Evolutionary conservation across 768 basidiomycete genomes (phyloP).

Genomic region (Panellus pusillus): DNA sequence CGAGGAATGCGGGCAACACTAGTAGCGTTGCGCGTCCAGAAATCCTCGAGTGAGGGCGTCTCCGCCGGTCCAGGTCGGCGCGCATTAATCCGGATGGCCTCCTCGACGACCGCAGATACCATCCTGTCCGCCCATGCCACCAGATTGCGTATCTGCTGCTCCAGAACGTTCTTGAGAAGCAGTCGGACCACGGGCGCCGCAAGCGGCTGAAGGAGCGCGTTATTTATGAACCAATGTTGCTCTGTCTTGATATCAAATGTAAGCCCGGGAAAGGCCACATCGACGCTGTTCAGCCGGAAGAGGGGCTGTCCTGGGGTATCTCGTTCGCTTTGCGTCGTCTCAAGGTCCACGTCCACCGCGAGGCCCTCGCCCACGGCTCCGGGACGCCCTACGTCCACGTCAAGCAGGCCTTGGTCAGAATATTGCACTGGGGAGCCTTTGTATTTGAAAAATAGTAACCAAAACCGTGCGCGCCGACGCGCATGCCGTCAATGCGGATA

Average conservation of each 20-base stretch:
- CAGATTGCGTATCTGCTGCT: constrained; percentile 27
- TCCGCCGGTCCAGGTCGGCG: constrained; percentile 10
- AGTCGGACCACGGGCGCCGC: constrained; percentile 32
- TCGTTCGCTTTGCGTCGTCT: constrained; percentile 24
- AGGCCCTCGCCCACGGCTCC: constrained; percentile 26
- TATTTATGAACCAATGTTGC: constrained; percentile 43
- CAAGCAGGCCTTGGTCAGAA: constrained; percentile 39
- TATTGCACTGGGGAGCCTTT: constrained; percentile 29
- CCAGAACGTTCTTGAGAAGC: constrained; percentile 27
- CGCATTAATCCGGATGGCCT: constrained; percentile 20
- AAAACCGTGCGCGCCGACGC: constrained; percentile 32
- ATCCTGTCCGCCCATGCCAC: constrained; percentile 30
- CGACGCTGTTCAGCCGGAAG: constrained; percentile 34
- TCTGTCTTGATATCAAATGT: constrained; percentile 33
- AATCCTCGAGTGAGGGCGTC: constrained; percentile 25
- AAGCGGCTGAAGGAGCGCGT: constrained; percentile 35
- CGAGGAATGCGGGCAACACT: constrained; percentile 23
- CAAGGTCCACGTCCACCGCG: constrained; percentile 32
- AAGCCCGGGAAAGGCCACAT: constrained; percentile 29
- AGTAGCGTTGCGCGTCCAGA: constrained; percentile 29
- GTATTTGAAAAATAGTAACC: constrained; percentile 41
- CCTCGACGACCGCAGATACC: constrained; percentile 27
- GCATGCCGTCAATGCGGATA: constrained; percentile 37
- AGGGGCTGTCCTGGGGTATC: constrained; percentile 23
- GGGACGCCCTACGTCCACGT: constrained; percentile 31